Evolutionary conservation across 106 monocot genomes (phyloP).

Genomic region (Ottelia alismoides): DNA sequence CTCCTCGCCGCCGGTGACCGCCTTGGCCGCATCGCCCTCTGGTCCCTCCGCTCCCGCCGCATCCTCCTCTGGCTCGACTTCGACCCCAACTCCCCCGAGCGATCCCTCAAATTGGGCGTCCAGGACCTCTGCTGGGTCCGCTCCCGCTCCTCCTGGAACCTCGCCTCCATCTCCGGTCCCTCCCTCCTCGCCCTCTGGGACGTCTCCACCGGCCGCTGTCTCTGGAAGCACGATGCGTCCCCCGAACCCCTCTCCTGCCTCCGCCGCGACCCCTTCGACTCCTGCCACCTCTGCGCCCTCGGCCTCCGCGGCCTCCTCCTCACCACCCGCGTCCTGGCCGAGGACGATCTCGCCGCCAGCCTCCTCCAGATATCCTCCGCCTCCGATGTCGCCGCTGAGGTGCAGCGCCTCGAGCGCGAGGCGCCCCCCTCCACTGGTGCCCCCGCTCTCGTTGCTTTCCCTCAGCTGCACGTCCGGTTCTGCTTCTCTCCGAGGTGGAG

Average conservation of each 20-base stretch:
- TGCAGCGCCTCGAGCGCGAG: constrained; percentile 51
- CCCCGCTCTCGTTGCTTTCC: constrained; percentile 57
- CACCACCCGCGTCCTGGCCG: constrained; percentile 38
- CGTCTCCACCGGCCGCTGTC: constrained; percentile 39
- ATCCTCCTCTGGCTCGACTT: constrained; percentile 63
- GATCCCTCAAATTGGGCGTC: constrained; percentile 46
- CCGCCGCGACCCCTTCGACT: constrained; percentile 91
- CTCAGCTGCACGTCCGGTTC: constrained; percentile 32
- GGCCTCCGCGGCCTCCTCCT: constrained; percentile 77
- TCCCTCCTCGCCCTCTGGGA: constrained; percentile 74
- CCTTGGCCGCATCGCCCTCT: constrained; percentile 78
- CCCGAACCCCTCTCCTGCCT: constrained; percentile 79
- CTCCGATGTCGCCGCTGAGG: constrained; percentile 28
- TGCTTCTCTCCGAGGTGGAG: constrained; percentile 87
- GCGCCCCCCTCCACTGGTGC: constrained; percentile 3
- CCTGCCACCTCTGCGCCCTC: constrained; percentile 56
- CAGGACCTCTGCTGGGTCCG: constrained; percentile 96
- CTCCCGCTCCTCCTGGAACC: constrained; percentile 44
- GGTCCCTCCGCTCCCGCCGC: constrained; percentile 61
- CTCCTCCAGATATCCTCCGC: constrained; percentile 40
- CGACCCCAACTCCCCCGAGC: constrained; percentile 21
- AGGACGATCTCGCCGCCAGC: constrained; percentile 31
- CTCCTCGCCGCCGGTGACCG: constrained; percentile 82
- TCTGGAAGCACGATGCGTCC: constrained; percentile 89
- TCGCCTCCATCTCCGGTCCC: constrained; percentile 66